Evolutionary conservation across 1,139 yeast species (phyloP).

Genomic region (Blastobotrys indianensis): DNA sequence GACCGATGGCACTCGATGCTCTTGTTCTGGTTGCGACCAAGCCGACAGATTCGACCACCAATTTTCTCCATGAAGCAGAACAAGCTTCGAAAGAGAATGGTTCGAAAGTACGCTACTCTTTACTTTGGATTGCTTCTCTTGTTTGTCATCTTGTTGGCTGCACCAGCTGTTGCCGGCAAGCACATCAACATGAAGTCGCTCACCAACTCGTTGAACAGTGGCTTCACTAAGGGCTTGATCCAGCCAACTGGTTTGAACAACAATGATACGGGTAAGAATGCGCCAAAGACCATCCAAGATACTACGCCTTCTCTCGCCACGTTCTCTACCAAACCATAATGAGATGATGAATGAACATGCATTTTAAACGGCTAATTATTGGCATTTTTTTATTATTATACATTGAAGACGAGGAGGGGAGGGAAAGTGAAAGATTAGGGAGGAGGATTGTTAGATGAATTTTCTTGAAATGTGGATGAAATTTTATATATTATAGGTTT

Average conservation of each 20-base stretch:
- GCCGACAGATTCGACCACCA: conserved; percentile 98
- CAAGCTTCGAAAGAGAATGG: conserved; percentile 97
- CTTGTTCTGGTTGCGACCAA: conserved; percentile 98
- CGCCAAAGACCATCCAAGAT: conserved; percentile 29
- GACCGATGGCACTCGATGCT: conserved; percentile 98
- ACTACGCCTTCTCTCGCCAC: conserved; percentile 29
- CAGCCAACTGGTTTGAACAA: conserved; percentile 80
- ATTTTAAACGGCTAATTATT: too few relatives aligned
- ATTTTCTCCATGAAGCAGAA: conserved; percentile 96
- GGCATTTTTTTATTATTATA: too few relatives aligned
- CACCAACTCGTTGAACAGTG: conserved; percentile 28
- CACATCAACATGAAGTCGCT: conserved; percentile 22
- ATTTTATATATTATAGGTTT: too few relatives aligned
- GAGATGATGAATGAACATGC: neutral
- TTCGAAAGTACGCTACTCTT: conserved; percentile 82
- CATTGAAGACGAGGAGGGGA: too few relatives aligned
- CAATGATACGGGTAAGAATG: conserved; percentile 60
- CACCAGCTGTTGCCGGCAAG: conserved; percentile 67
- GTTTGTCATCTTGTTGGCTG: conserved; percentile 75
- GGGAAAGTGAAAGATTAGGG: neutral
- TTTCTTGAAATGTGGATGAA: neutral
- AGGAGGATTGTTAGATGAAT: neutral
- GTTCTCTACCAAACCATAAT: conserved; percentile 27
- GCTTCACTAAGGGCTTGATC: conserved; percentile 64
- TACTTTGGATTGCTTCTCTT: conserved; percentile 65